Base-by-base conservation (phyloP, 2,329 filamentous ascomycete species). In the Ophiognomonia clavigignenti-juglandacearum region DNA sequence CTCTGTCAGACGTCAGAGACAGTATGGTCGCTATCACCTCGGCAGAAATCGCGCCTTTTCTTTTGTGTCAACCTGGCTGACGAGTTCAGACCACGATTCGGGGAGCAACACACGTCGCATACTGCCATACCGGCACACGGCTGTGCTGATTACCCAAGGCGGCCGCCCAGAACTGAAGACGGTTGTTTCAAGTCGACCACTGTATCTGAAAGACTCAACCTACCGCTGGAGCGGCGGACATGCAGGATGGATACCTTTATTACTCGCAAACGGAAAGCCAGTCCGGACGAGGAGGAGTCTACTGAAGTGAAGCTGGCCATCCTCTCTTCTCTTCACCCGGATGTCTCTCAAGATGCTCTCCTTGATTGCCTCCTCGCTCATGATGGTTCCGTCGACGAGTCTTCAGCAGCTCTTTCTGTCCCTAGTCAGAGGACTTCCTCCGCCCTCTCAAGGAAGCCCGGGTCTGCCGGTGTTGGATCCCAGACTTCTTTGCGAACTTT, bases 281-380 rank as follows among this genome's bases (percentile, higher is more conserved):
- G 34, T 38, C 46, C 20, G 26, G 8, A 16, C 27, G 77, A 82
- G 14, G 81, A 90, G 14, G 87, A 95, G 39, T 83, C 86, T 1
- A 98, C 93, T 0, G 93, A 97, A 53, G 73, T 95, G 57, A 97
- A 96, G 60, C 69, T 98, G 13, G 90, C 90, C 1, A 71, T 95
- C 2, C 70, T 98, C 3, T 78, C 85, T 2, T 97, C 93, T 1
- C 68, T 96, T 0, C 77, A 90, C 54, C 81, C 87, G 0, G 61
- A 71, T 1, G 54, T 83, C 4, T 74, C 81, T 7, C 82, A 86
- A 39, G 79, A 84, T 29, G 71, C 75, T 0, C 71, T 96, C 1
- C 75, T 98, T 0, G 92, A 97, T 54, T 70, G 89, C 6, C 73
- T 97, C 0, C 71, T 96, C 1, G 82, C 82, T 0, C 82, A 87